Evolutionary conservation across 2,329 filamentous ascomycete genomes (phyloP), one percentile per base, ranked within the genome.

Genomic region (Arachnopeziza araneosa): DNA sequence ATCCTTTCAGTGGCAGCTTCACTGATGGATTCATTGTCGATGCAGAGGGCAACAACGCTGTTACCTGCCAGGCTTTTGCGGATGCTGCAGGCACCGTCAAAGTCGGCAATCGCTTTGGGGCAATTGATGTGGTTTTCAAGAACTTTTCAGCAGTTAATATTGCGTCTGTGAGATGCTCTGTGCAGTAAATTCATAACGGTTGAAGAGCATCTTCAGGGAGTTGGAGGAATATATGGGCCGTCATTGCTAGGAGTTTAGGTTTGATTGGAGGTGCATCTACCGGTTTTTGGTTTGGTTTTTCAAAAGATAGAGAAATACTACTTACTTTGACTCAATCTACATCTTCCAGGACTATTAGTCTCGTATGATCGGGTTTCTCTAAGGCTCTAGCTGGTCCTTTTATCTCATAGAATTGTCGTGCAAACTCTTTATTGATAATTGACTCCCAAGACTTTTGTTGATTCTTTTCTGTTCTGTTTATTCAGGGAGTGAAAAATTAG

Each of bases 51-150:
- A 24, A 74, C 72, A 58, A 75, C 72, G 50, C 75, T 72, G 54
- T 79, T 79, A 6, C 83, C 83, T 1, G 80, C 83, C 55, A 57
- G 50, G 55, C 55, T 24, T 57, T 52, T 36, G 23, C 26, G 12
- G 55, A 57, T 12, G 44, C 32, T 17, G 55, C 55, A 8, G 55
- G 49, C 23, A 57, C 55, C 49, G 52, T 52, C 49, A 51, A 52
- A 36, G 55, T 57, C 24, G 55, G 55, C 2, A 49, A 49, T 10
- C 30, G 55, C 19, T 57, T 57, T 26, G 55, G 55, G 4, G 52
- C 50, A 30, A 12, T 2, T 8, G 49, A 50, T 36, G 55, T 57
- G 7, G 44, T 24, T 21, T 57, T 57, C 30, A 59, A 54, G 2
- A 44, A 44, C 17, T 14, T 14, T 4, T 19, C 12, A 17, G 6